Evolutionary conservation across 2,329 filamentous ascomycete species (phyloP).

Genomic region (Aspergillus texensis): DNA sequence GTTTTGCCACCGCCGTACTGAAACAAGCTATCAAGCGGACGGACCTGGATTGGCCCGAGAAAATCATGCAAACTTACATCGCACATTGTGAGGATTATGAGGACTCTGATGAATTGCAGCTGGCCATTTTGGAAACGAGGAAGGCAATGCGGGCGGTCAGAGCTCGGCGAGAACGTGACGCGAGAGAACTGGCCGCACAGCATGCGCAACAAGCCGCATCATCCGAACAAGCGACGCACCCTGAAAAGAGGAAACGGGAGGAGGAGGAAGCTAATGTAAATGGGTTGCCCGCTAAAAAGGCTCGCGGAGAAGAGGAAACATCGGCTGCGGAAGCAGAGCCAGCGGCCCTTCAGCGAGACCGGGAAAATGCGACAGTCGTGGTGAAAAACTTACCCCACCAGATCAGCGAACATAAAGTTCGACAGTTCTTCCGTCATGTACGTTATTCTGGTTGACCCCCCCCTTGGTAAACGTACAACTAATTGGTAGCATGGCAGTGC

Average conservation of each 20-base stretch:
- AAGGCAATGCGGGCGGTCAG: constrained; percentile 66
- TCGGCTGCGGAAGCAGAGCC: constrained; percentile 36
- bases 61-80: constrained; percentile 50
- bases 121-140: constrained; percentile 72
- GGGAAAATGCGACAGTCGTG: constrained; percentile 85
- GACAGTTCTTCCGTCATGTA: constrained; percentile 84
- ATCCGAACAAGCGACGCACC: constrained; percentile 28
- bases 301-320: constrained; percentile 52
- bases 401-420: constrained; percentile 70
- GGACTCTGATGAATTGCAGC: constrained; percentile 71
- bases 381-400: constrained; percentile 74
- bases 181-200: constrained; percentile 56
- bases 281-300: constrained; percentile 67
- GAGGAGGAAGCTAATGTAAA: constrained; percentile 54
- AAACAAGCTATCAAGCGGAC: constrained; percentile 65
- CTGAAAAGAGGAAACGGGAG: constrained; percentile 72
- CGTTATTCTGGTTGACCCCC: constrained; percentile 24
- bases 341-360: constrained; percentile 69
- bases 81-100: constrained; percentile 83
- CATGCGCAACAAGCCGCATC: constrained; percentile 25
- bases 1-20: constrained; percentile 74
- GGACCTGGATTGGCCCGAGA: constrained; percentile 54
- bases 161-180: constrained; percentile 68
- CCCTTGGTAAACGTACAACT: background rate
- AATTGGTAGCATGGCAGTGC: constrained; percentile 49